These are phyloP conservation scores for Vaccinium macrocarpon DNA, from an alignment of 148 eudicot species.

Conservation along the genomic window DNA sequence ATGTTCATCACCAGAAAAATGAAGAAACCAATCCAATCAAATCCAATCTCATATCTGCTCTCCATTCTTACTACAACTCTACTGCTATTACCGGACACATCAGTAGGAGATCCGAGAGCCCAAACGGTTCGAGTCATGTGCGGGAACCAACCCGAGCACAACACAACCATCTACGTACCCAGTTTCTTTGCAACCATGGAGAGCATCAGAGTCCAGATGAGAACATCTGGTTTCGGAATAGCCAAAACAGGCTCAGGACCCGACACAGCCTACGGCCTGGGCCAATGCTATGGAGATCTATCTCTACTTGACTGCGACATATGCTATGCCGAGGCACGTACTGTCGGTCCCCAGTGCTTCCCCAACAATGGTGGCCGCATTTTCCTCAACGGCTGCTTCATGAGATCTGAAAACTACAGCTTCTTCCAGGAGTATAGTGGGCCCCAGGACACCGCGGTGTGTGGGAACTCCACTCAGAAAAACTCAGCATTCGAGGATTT, in stretches of 20 bases:
- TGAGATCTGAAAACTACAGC: conserved; percentile 39
- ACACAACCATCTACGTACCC: conserved; percentile 21
- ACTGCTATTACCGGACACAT: not conserved
- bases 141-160: conserved; percentile 21
- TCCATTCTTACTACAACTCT: not conserved
- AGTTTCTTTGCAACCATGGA: conserved; percentile 32
- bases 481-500: conserved; percentile 21
- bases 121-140: conserved; percentile 22
- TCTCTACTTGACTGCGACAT: conserved; percentile 42
- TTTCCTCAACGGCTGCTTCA: conserved; percentile 53
- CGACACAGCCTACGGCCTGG: conserved; percentile 39
- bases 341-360: conserved; percentile 46
- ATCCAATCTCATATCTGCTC: not conserved
- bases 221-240: conserved; percentile 28
- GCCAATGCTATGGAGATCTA: conserved; percentile 65
- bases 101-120: conserved; percentile 27
- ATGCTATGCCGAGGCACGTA: conserved; percentile 51
- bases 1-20: not conserved
- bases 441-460: conserved; percentile 28
- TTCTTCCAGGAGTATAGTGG: conserved; percentile 38
- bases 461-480: conserved; percentile 33
- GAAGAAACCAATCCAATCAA: conserved; percentile 17
- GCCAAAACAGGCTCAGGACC: conserved; percentile 33
- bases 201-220: conserved; percentile 35
- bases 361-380: conserved; percentile 39